Conservation (phyloP, 345 rosid species). For the Barbarea vulgaris region DNA sequence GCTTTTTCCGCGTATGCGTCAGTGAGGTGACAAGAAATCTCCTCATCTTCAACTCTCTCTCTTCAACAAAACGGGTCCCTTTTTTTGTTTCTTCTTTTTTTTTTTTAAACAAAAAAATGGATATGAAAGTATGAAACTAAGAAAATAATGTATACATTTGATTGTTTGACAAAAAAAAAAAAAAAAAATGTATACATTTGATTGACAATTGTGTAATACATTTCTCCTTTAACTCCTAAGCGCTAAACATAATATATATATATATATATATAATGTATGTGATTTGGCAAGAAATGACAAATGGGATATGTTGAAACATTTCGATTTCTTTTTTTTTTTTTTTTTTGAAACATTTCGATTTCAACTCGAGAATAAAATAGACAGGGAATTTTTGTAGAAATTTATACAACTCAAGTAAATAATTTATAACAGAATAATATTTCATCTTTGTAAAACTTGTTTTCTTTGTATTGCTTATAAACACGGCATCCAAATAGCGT, state of each 20-base stretch:
- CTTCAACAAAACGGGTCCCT: slow-evolving; percentile 12
- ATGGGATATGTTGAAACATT: neutral
- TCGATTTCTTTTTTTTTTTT: no score
- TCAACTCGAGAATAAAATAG: no score
- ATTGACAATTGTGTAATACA: no score
- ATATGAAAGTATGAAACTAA: neutral
- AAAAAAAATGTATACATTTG: no score
- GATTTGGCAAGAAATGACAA: neutral
- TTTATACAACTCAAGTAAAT: neutral
- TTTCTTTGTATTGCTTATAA: neutral
- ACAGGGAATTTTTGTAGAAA: no score
- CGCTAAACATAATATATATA: no score
- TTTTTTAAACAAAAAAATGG: neutral
- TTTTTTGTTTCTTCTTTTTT: neutral
- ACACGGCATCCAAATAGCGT: neutral
- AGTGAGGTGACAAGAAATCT: slow-evolving; percentile 30
- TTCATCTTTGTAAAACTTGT: neutral
- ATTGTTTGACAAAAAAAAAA: no score
- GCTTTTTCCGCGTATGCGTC: slow-evolving; percentile 42
- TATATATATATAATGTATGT: no score
- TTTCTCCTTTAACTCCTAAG: no score
- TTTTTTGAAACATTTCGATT: no score
- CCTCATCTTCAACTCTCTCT: neutral
- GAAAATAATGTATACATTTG: neutral
- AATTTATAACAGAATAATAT: neutral